phyloP scores from a whole-genome alignment of 1,284 basidiomycete species.

The Ustilago shanxiensis region DNA sequence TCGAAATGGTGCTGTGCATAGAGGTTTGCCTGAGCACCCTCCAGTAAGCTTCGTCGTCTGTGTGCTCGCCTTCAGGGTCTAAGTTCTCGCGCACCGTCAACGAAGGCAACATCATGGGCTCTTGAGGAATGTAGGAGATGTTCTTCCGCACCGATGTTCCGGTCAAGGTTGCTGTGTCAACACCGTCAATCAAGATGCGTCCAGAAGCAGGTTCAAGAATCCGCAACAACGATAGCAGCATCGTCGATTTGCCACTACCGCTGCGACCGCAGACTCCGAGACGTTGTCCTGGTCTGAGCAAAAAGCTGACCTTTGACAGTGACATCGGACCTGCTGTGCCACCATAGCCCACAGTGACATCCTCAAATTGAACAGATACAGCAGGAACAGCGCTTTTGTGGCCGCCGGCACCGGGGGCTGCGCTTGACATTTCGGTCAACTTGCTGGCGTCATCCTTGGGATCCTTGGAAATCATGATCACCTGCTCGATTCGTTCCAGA shows the following conservation, averaged over 20 bases:
- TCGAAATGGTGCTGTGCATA: constrained; percentile 43
- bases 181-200: not conserved
- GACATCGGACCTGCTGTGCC: not conserved
- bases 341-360: not conserved
- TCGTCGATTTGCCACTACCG: not conserved
- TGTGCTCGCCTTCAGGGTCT: not conserved
- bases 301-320: not conserved
- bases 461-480: constrained; percentile 15
- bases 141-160: not conserved
- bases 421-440: no score
- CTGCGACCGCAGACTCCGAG: not conserved
- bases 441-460: not conserved
- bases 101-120: not conserved
- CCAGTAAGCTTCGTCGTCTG: not conserved
- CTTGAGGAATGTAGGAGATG: not conserved
- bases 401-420: not conserved
- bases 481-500: constrained; percentile 66
- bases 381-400: not conserved
- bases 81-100: not conserved
- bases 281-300: not conserved
- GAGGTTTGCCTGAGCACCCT: constrained; percentile 37
- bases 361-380: not conserved
- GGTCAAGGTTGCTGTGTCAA: not conserved
- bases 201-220: not conserved
- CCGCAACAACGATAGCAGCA: not conserved